Conservation (phyloP, 495 filamentous ascomycete species). For the Podospora anserina region DNA sequence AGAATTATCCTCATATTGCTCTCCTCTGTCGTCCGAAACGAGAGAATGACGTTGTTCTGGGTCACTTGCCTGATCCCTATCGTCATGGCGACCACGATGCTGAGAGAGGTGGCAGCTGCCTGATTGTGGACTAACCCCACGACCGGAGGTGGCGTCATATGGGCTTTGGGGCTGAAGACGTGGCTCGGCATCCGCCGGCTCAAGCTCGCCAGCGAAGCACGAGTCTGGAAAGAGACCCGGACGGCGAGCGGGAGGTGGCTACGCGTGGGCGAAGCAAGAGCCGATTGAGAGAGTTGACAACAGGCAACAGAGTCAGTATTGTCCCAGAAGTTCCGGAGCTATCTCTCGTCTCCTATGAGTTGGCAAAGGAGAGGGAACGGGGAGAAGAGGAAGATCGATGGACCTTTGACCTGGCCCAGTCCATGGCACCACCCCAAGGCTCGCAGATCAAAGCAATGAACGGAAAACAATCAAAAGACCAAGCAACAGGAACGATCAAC, state of each 20-base stretch:
- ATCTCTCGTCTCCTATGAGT: slow-evolving; percentile 2
- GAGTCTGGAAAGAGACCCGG: slow-evolving; percentile 19
- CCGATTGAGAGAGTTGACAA: slow-evolving; percentile 17
- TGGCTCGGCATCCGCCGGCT: too few relatives aligned
- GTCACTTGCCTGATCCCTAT: too few relatives aligned
- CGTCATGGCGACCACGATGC: too few relatives aligned
- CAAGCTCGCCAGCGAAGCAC: slow-evolving; percentile 11
- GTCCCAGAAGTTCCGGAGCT: slow-evolving; percentile 28
- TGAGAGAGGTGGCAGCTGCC: too few relatives aligned
- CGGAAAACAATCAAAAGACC: background rate
- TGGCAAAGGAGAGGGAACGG: background rate
- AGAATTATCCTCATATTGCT: too few relatives aligned
- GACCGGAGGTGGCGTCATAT: too few relatives aligned
- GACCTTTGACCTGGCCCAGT: too few relatives aligned
- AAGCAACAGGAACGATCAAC: background rate
- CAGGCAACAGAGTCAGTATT: slow-evolving; percentile 24
- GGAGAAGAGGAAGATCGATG: background rate
- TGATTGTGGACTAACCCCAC: too few relatives aligned
- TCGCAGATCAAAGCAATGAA: background rate
- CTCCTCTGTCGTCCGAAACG: too few relatives aligned
- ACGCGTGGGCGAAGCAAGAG: slow-evolving; percentile 23
- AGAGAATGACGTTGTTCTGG: too few relatives aligned
- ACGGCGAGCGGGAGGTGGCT: background rate
- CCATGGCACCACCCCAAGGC: background rate
- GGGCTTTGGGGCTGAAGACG: too few relatives aligned